A percentile compares a stretch with the other conserved stretches of the same genome.
These are phyloP conservation scores for Serendipita vermifera DNA, from an alignment of 768 basidiomycete species.

Conservation along the genomic window DNA sequence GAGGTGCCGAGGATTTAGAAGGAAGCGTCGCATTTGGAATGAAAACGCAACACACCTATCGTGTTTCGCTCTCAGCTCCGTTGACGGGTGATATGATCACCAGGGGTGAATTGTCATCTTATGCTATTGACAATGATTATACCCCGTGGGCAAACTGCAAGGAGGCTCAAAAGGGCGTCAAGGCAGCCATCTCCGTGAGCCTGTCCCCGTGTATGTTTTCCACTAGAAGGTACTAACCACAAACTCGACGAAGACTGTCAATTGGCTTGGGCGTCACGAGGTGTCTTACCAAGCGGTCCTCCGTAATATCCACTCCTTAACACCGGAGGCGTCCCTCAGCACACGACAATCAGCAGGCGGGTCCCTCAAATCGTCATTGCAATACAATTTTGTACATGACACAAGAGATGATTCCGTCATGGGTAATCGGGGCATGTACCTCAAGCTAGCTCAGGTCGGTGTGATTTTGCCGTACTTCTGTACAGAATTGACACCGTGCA, in stretches of 20 bases:
- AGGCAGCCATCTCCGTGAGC: conserved; percentile 65
- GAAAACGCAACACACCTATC: conserved; percentile 71
- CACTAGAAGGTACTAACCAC: background rate
- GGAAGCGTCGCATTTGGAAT: conserved; percentile 76
- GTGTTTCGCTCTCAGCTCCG: conserved; percentile 52
- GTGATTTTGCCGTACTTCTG: background rate
- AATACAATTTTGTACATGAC: conserved; percentile 63
- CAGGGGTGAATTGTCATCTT: conserved; percentile 55
- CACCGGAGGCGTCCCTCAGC: conserved; percentile 68
- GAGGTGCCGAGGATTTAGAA: conserved; percentile 79
- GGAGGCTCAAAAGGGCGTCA: conserved; percentile 51
- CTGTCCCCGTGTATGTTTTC: background rate
- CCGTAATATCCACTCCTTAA: conserved; percentile 58
- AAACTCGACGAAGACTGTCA: conserved; percentile 9
- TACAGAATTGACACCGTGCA: conserved; percentile 26
- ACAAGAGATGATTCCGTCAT: conserved; percentile 50
- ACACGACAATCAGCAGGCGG: conserved; percentile 76
- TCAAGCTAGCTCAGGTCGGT: conserved; percentile 39
- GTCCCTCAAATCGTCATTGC: conserved; percentile 68
- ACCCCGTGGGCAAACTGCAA: conserved; percentile 60
- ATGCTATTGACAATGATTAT: conserved; percentile 69
- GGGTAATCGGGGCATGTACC: conserved; percentile 48
- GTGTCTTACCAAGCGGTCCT: conserved; percentile 72
- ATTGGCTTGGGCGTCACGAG: conserved; percentile 42
- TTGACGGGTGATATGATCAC: conserved; percentile 48